Evolutionary conservation across 2,329 filamentous ascomycete species (phyloP), one percentile per base, ranked within the genome.

Genomic region (Lomentospora prolificans): DNA sequence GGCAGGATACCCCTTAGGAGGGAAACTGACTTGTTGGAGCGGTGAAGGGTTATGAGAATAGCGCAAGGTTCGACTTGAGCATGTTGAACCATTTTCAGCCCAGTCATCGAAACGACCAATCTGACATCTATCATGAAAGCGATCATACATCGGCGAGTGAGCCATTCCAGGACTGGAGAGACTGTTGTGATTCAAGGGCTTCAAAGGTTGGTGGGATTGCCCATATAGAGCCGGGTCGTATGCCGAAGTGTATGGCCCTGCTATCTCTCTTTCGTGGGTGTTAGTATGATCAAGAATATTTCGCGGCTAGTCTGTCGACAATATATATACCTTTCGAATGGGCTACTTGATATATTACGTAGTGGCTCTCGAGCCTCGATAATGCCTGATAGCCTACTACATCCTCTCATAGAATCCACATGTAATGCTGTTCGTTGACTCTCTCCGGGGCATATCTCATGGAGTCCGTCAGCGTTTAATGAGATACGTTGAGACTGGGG

Each of bases 11-110:
- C 14, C 44, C 12, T 48, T 22, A 10, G 22, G 44, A 28, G 48
- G 48, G n/a, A 51, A 51, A 19, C 48, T 31, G 25, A 51, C 48
- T 51, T 51, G 48, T 28, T 51, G 48, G 19, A 51, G 48, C 14
- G 48, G 48, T 22, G 48, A 51, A 8, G 48, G 48, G 48, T 30
- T 28, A 6, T 28, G 22, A 6, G n/a, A 17, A 22, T 22, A 14
- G 4, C 48, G 24, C 14, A 51, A 28, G 2, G 48, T 51, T 31
- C 48, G n/a, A 7, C 25, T 51, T 3, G 48, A 51, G 24, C 24
- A 51, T 5, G 14, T 17, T 30, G 48, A 51, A n/a, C 14, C 25
- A 14, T 17, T 28, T 4, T 31, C 48, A 22, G 14, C 22, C n/a
- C 7, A 2, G 1, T 50, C 22, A 7, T 19, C 14, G 22, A 4